phyloP scores from a whole-genome alignment of 2,329 filamentous ascomycete genomes.

The Ophiognomonia clavigignenti-juglandacearum region DNA sequence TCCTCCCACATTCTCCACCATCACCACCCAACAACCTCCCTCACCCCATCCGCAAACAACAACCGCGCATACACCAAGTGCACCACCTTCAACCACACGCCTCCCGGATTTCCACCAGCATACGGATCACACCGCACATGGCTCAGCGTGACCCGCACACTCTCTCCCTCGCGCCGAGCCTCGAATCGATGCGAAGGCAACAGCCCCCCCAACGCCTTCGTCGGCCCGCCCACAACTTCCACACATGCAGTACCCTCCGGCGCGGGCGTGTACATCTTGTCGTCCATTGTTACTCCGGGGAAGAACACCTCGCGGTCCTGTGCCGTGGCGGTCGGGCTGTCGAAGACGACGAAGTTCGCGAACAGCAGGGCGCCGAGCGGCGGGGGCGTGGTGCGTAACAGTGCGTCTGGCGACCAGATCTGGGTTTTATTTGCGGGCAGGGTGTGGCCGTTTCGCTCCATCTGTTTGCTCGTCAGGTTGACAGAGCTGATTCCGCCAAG shows the following conservation, averaged over 20 bases:
- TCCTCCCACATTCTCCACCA: no score
- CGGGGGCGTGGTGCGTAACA: background rate
- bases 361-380: slow-evolving; percentile 2
- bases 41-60: slow-evolving; percentile 1
- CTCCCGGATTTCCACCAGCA: background rate
- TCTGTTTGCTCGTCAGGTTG: background rate
- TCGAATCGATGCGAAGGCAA: slow-evolving; percentile 7
- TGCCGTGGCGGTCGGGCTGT: background rate
- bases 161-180: background rate
- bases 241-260: no score
- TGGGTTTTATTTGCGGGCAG: background rate
- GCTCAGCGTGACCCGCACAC: slow-evolving; percentile 1
- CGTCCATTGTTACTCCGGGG: background rate
- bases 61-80: background rate
- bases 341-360: background rate
- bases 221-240: slow-evolving; percentile 1
- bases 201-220: background rate
- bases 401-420: background rate
- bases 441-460: background rate
- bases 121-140: slow-evolving; percentile 3
- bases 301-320: no score
- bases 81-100: background rate
- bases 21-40: background rate
- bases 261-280: background rate
- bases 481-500: background rate